Conservation (phyloP, 805 yeast species). For the Maudiozyma serrabonitensis region DNA sequence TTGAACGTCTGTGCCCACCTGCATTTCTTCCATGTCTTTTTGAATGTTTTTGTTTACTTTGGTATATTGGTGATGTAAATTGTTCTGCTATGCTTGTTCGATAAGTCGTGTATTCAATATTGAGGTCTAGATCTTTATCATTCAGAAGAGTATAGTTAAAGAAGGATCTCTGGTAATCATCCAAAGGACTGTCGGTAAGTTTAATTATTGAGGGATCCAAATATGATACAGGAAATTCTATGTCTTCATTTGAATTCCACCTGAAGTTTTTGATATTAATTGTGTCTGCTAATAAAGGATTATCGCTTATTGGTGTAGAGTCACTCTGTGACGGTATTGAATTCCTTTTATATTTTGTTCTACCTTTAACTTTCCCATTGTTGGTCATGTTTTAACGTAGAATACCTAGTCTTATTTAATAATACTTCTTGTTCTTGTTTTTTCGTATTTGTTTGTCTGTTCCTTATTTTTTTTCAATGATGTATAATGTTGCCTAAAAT, state of each 20-base stretch:
- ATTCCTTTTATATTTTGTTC: background rate
- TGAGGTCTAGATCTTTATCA: background rate
- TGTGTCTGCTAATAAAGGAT: background rate
- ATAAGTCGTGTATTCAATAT: background rate
- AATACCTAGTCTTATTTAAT: background rate
- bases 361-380: background rate
- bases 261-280: background rate
- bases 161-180: conserved; percentile 23
- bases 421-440: no score
- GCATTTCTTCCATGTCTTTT: background rate
- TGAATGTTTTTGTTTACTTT: background rate
- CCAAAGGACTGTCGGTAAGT: conserved; percentile 17
- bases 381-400: background rate
- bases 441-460: no score
- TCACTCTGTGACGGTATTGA: background rate
- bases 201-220: conserved; percentile 8
- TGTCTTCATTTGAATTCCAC: background rate
- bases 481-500: no score
- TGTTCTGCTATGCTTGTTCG: background rate
- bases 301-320: background rate
- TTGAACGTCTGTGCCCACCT: background rate
- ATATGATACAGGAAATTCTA: conserved; percentile 9
- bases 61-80: background rate
- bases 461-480: no score
- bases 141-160: conserved; percentile 8